Evolutionary conservation across 495 filamentous ascomycete species (phyloP).

Genomic region (Xylaria palmicola): DNA sequence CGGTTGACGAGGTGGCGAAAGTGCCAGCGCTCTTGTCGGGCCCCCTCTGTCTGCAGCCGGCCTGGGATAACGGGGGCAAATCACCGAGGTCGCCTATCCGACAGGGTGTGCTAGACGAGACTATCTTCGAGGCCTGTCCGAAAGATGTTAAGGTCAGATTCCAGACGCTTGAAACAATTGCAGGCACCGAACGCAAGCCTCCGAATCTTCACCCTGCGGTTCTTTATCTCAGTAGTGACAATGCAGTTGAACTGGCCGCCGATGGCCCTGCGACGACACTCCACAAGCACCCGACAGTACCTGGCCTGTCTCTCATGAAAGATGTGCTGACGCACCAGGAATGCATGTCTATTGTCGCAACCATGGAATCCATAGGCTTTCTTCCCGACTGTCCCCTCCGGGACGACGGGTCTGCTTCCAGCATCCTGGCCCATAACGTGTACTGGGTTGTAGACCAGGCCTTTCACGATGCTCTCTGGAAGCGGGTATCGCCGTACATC

Average conservation of each 20-base stretch:
- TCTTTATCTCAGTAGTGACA: constrained; percentile 38
- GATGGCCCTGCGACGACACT: constrained; percentile 26
- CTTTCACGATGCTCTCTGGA: constrained; percentile 45
- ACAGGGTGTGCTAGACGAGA: constrained; percentile 34
- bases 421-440: constrained; percentile 51
- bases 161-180: constrained; percentile 43
- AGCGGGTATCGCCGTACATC: constrained; percentile 38
- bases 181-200: constrained; percentile 45
- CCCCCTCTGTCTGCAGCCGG: constrained; percentile 33
- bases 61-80: constrained; percentile 32
- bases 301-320: constrained; percentile 37
- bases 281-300: constrained; percentile 41
- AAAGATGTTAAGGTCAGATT: constrained; percentile 17
- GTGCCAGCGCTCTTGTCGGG: constrained; percentile 11
- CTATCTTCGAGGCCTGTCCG: constrained; percentile 24
- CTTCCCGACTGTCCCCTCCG: constrained; percentile 47
- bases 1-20: constrained; percentile 32
- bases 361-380: constrained; percentile 44
- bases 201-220: constrained; percentile 48
- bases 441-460: constrained; percentile 49
- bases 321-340: constrained; percentile 40
- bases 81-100: constrained; percentile 28
- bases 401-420: constrained; percentile 40
- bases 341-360: constrained; percentile 47
- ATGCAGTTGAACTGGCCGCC: constrained; percentile 35